A percentile compares a stretch with the other conserved stretches of the same genome.
Conservation (phyloP, 495 filamentous ascomycete genomes). For the Chaetomidium leptoderma region DNA sequence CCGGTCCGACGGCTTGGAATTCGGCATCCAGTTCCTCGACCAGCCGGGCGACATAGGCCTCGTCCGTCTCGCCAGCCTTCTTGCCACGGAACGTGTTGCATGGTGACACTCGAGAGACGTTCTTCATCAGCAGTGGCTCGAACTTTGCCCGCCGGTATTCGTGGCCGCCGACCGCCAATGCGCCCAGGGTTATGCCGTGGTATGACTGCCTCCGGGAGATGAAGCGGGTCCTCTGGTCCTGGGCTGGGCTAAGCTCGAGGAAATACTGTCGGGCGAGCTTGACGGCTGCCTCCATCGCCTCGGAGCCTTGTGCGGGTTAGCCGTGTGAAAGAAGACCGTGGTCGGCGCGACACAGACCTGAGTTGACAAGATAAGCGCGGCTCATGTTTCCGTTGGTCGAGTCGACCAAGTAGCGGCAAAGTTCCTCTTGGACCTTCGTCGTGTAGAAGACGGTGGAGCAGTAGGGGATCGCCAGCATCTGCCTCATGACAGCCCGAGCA, state of each 20-base stretch:
- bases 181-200: constrained; percentile 69
- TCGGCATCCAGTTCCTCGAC: constrained; percentile 67
- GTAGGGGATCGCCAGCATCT: constrained; percentile 42
- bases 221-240: constrained; percentile 48
- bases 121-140: constrained; percentile 58
- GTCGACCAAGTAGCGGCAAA: constrained; percentile 41
- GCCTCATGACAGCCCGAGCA: constrained; percentile 40
- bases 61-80: constrained; percentile 30
- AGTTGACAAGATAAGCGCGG: constrained; percentile 50
- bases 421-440: constrained; percentile 36
- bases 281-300: constrained; percentile 43
- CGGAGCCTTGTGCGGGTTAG: constrained; percentile 36
- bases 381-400: constrained; percentile 45
- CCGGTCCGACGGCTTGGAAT: constrained; percentile 65
- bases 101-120: constrained; percentile 61
- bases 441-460: constrained; percentile 44
- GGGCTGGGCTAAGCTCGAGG: constrained; percentile 42
- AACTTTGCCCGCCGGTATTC: constrained; percentile 59
- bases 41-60: constrained; percentile 48
- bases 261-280: constrained; percentile 69
- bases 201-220: constrained; percentile 68
- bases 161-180: constrained; percentile 62
- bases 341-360: constrained; percentile 45
- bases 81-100: constrained; percentile 51
- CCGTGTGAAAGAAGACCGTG: neutral